Evolutionary conservation across 2,329 filamentous ascomycete species (phyloP), one percentile per base, ranked within the genome.

Genomic region (Verticillium nonalfalfae): DNA sequence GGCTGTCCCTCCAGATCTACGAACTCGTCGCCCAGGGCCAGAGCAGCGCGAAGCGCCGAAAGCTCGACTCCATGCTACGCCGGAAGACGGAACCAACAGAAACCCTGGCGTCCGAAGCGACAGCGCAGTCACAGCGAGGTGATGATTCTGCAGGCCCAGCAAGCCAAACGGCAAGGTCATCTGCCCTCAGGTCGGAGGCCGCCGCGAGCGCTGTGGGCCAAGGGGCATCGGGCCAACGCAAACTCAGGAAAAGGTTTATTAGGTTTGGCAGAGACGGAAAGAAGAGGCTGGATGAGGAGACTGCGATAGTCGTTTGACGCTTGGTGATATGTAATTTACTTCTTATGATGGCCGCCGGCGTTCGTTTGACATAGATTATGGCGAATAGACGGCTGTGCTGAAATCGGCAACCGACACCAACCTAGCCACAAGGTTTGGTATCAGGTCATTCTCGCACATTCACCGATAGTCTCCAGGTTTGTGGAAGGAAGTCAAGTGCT

Each of bases 1-100:
- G 57, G 5, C n/a, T 65, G 4, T 64, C 64, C 1, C 56, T 65
- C 0, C 50, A 63, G 14, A 60, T 65, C 2, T 64, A 64, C 31
- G 63, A 65, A 18, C 59, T 65, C 52, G 36, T 64, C 50, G 57
- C 63, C 1, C 57, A 57, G 3, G 61, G 61, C 0, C 56, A 57
- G 15, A 26, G n/a, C 58, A 40, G 35, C 36, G n/a, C 58, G 4
- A 38, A 54, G 11, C 58, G 58, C n/a, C n/a, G 13, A 31, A 59
- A 36, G 40, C 31, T 59, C 26, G 31, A 54, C 15, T 33, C 31
- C 15, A 56, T 56, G 31, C 45, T 59, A 2, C 58, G 50, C 15
- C 40, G 31, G 18, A 54, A 55, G 45, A 15, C n/a, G 9, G 5
- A 55, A 7, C 6, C 35, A 40, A n/a, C 31, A n/a, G 34, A 15